Base-by-base conservation (phyloP, 805 yeast species). In the Saturnispora diversa region DNA sequence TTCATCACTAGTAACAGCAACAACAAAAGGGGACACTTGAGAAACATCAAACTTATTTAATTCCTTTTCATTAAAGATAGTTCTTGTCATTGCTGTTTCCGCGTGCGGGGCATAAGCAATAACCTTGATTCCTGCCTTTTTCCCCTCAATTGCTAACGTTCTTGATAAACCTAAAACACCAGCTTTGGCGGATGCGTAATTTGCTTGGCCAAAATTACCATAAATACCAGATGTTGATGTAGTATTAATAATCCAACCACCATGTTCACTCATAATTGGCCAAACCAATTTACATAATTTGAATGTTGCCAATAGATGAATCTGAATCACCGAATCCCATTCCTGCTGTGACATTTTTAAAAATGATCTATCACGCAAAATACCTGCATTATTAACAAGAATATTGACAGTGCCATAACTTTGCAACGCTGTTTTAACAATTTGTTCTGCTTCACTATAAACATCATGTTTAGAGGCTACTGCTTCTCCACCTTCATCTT, bases 171-270 rank as follows among this genome's bases (percentile, higher is more conserved):
- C 95, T 36, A 87, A 64, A 48, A 90, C 77, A 19, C 86, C 97
- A 39, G 84, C 77, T 67, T 90, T 90, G 34, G 97, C 97, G 24
- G 97, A 78, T 16, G 95, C 80, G 63, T 90, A 90, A 68, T 90
- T 90, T 30, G 96, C 85, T 66, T 90, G 98, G 38, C 98, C 98
- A 66, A 90, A 90, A 68, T 83, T 86, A 49, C 98, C 98, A 62
- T 90, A 90, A 51, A 90, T 87, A 50, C 97, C 98, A 2, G 97
- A 87, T 8, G 97, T 90, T 15, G 96, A 87, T 19, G 97, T 74
- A 33, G 94, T 84, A 64, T 90, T 90, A 50, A 90, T 74, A 42
- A 90, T 80, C 48, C 77, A 72, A 51, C 97, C 97, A 40, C 73
- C 71, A 51, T 79, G 76, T 58, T 84, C 74, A 42, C 72, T 50